phyloP scores from a whole-genome alignment of 257 asterid species.

The Forsythia viridissima region DNA sequence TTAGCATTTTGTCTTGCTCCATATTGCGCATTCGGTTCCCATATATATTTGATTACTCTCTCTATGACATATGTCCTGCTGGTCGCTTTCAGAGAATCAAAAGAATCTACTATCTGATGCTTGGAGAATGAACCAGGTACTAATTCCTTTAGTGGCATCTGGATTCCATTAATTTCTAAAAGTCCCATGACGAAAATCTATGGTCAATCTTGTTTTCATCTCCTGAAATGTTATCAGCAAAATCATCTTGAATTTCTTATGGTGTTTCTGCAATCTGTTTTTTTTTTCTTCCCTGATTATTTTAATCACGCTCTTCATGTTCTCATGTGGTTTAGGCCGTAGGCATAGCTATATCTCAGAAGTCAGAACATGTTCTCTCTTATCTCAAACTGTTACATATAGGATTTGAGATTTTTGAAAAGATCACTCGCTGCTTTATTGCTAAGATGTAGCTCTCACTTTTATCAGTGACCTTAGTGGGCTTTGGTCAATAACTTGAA shows the following conservation, averaged over 20 bases:
- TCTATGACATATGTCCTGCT: background rate
- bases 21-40: conserved; percentile 10
- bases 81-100: conserved; percentile 67
- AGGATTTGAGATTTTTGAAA: background rate
- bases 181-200: background rate
- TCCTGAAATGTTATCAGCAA: background rate
- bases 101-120: conserved; percentile 86
- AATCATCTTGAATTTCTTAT: background rate
- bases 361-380: background rate
- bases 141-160: conserved; percentile 15
- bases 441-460: background rate
- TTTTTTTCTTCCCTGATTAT: background rate
- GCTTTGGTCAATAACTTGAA: background rate
- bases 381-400: background rate
- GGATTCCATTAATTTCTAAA: background rate
- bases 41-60: conserved; percentile 29
- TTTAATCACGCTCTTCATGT: conserved; percentile 2
- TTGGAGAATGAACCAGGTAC: conserved; percentile 99
- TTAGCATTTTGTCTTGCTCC: conserved; percentile 35
- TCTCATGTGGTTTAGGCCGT: background rate
- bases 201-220: background rate
- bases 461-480: background rate
- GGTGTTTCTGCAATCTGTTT: background rate
- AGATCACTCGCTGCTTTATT: background rate
- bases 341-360: background rate